A percentile compares a stretch with the other conserved stretches of the same genome.
Evolutionary conservation across 805 yeast species (phyloP).

Genomic region (Wickerhamiella australiensis): DNA sequence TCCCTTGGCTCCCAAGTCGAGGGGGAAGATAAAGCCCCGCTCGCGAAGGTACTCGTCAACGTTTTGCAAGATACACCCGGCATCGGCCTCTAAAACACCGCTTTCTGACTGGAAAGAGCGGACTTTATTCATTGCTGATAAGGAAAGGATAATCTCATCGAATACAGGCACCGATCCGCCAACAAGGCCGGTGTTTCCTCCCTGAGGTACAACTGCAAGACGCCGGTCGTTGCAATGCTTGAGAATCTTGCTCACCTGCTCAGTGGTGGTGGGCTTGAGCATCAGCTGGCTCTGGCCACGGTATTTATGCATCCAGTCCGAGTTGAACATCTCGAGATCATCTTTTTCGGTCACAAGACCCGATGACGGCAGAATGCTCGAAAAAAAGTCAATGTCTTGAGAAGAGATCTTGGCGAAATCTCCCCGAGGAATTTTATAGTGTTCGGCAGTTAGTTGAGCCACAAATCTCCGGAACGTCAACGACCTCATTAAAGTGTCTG

Average conservation of each 20-base stretch:
- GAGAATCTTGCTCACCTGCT: conserved; percentile 62
- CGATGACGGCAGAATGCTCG: conserved; percentile 35
- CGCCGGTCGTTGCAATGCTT: conserved; percentile 66
- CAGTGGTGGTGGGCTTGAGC: conserved; percentile 66
- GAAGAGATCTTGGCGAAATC: conserved; percentile 41
- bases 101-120: conserved; percentile 68
- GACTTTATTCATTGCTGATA: conserved; percentile 59
- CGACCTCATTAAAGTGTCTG: conserved; percentile 7
- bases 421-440: conserved; percentile 44
- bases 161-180: conserved; percentile 90
- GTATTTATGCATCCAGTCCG: conserved; percentile 91
- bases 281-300: conserved; percentile 71
- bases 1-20: conserved; percentile 91
- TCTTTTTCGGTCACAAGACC: conserved; percentile 40
- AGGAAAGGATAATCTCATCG: conserved; percentile 70
- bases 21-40: conserved; percentile 80
- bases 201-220: conserved; percentile 87
- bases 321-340: conserved; percentile 61
- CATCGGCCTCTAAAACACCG: conserved; percentile 78
- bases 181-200: conserved; percentile 92
- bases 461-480: conserved; percentile 1
- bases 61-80: conserved; percentile 75
- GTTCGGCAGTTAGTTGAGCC: conserved; percentile 49
- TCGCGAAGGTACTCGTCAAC: conserved; percentile 72
- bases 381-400: conserved; percentile 51